Evolutionary conservation across 208 protist genomes (phyloP).

Genomic region (Leishmania aethiopica): DNA sequence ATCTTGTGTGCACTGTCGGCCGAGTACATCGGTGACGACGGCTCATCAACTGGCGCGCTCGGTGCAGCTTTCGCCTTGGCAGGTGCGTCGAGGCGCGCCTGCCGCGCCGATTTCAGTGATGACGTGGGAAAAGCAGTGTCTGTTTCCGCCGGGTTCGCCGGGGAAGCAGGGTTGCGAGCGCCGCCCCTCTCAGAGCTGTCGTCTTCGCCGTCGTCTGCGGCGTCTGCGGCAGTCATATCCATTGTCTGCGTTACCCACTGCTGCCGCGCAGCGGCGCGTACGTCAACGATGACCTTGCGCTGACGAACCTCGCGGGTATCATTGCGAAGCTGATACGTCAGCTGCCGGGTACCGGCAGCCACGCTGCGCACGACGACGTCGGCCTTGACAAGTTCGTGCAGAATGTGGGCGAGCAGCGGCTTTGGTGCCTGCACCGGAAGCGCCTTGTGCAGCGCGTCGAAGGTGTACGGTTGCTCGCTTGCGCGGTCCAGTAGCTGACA

Average conservation of each 20-base stretch:
- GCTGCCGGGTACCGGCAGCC: slow-evolving; percentile 24
- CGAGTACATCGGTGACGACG: slow-evolving; percentile 11
- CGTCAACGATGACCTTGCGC: slow-evolving; percentile 53
- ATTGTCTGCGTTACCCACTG: slow-evolving; percentile 23
- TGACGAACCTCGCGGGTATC: slow-evolving; percentile 32
- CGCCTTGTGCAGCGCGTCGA: slow-evolving; percentile 44
- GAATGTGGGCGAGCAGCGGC: slow-evolving; percentile 47
- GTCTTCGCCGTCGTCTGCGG: slow-evolving; percentile 4
- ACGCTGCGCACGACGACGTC: slow-evolving; percentile 55
- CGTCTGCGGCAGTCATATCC: slow-evolving; percentile 16
- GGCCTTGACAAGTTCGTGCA: slow-evolving; percentile 54
- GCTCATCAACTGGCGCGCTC: not conserved
- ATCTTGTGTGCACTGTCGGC: slow-evolving; percentile 42
- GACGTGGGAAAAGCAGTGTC: not conserved
- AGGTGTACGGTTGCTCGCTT: slow-evolving; percentile 21
- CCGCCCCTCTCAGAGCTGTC: not conserved
- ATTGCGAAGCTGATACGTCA: slow-evolving; percentile 44
- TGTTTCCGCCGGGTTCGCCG: not conserved
- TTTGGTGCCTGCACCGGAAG: slow-evolving; percentile 54
- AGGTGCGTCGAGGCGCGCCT: not conserved
- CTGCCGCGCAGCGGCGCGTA: slow-evolving; percentile 42
- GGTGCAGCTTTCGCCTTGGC: not conserved
- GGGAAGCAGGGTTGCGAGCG: not conserved
- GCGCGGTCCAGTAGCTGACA: slow-evolving; percentile 57
- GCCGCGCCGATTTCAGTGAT: not conserved